phyloP scores from a whole-genome alignment of 441 rosid species.

The Geranium incanum region DNA sequence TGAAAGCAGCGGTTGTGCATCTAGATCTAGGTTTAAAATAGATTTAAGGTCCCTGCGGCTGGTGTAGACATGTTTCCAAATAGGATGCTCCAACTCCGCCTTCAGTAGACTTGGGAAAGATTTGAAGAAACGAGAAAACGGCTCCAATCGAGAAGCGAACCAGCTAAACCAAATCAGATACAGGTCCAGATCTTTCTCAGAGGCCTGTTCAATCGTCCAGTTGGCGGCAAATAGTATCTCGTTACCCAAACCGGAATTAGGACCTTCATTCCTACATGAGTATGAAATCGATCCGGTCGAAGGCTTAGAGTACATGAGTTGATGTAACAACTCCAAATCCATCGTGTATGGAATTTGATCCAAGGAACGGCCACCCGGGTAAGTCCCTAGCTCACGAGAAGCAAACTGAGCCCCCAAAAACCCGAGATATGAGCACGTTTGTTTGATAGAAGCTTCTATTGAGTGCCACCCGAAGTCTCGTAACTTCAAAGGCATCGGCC shows the following conservation, averaged over 20 bases:
- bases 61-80: slow-evolving; percentile 51
- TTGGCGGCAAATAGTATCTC: slow-evolving; percentile 52
- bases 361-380: slow-evolving; percentile 21
- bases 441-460: slow-evolving; percentile 58
- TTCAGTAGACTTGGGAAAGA: slow-evolving; percentile 4
- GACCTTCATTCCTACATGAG: slow-evolving; percentile 16
- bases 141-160: slow-evolving; percentile 10
- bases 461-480: slow-evolving; percentile 59
- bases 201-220: slow-evolving; percentile 10
- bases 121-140: slow-evolving; percentile 9
- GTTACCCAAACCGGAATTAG: slow-evolving; percentile 31
- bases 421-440: slow-evolving; percentile 80
- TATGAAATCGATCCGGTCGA: slow-evolving; percentile 25
- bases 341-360: slow-evolving; percentile 29
- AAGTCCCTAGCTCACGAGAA: slow-evolving; percentile 29
- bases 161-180: slow-evolving; percentile 10
- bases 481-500: slow-evolving; percentile 70
- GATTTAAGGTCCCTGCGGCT: slow-evolving; percentile 43
- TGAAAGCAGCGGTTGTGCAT: slow-evolving; percentile 55
- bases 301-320: slow-evolving; percentile 43
- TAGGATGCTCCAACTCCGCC: slow-evolving; percentile 21
- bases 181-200: slow-evolving; percentile 7
- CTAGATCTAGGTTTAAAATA: slow-evolving; percentile 30
- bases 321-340: slow-evolving; percentile 30
- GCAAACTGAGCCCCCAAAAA: slow-evolving; percentile 62